Conservation (phyloP, 2,329 filamentous ascomycete genomes). For the Iodosphaeria phyllophila region DNA sequence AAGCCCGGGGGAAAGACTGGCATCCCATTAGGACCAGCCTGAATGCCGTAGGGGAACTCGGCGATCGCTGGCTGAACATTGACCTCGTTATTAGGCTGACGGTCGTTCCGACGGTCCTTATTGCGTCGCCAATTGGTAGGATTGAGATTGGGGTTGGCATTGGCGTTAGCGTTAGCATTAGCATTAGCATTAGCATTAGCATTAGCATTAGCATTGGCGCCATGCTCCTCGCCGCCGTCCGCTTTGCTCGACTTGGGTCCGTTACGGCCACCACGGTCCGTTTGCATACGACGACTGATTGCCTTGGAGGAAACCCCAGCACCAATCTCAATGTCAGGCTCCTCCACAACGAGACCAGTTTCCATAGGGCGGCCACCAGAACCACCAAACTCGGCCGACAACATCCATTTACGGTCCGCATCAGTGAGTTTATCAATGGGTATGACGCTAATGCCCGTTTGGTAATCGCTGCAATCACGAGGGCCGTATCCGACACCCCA, state of each 20-base stretch:
- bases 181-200: too few relatives aligned
- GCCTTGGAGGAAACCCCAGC: conserved; percentile 93
- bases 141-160: too few relatives aligned
- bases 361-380: conserved; percentile 72
- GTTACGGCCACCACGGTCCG: conserved; percentile 44
- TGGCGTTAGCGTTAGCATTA: too few relatives aligned
- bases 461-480: conserved; percentile 91
- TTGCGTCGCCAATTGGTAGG: conserved; percentile 12
- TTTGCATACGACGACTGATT: conserved; percentile 50
- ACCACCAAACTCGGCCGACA: conserved; percentile 83
- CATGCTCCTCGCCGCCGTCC: conserved; percentile 13
- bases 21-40: conserved; percentile 27
- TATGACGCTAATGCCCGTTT: conserved; percentile 79
- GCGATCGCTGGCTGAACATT: conserved; percentile 13
- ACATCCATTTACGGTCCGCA: conserved; percentile 92
- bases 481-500: conserved; percentile 98
- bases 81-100: conserved; percentile 8
- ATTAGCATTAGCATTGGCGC: conserved; percentile 9
- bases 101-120: conserved; percentile 7
- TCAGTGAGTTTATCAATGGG: conserved; percentile 87
- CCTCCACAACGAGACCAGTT: conserved; percentile 75
- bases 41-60: conserved; percentile 23
- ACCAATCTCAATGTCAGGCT: conserved; percentile 96
- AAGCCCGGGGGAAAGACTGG: conserved; percentile 28
- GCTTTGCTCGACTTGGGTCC: conserved; percentile 44